Base-by-base conservation (phyloP, 208 protist species). In the Naegleria lovaniensis region DNA sequence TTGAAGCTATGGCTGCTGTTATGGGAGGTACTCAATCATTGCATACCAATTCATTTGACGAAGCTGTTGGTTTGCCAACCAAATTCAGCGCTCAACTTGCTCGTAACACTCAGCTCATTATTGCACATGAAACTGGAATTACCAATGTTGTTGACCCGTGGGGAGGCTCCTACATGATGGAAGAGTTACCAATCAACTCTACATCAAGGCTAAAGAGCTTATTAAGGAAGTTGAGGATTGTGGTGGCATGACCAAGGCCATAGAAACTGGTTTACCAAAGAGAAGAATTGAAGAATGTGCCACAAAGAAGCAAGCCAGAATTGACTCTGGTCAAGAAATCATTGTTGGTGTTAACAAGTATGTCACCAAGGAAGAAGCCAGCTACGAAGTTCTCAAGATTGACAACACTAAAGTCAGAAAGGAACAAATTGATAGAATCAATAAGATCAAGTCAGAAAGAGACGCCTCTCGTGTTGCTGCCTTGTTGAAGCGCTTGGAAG, bases 261-360 rank as follows among this genome's bases (percentile, higher is more conserved):
- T 97, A 55, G 95, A 94, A 88, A 93, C 93, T 55, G 96, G 97
- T 87, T 97, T 99, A 93, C 97, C 97, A 55, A 99, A 99, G 94
- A 93, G 96, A 33, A 94, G 96, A 92, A 98, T 99, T 58, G 98
- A 99, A 94, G 97, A 98, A 94, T 93, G 93, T 85, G 97, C 98
- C 16, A 97, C 97, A 25, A 93, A 93, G 59, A 95, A 96, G 84
- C 96, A 98, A 94, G 97, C 96, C 33, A 93, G 92, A 87, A 97
- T 98, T 91, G 97, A 98, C 92, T 95, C 94, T 41, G 95, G 93
- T 25, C 76, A 91, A 25, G 95, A 98, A 91, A 93, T 97, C 0
- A 99, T 99, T 90, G 97, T 99, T 16, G 98, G 98, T 84, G 97
- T 99, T 5, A 99, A 99, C 94, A 98, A 98, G 93, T 97, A 95